Conservation (phyloP, 2,329 filamentous ascomycete genomes). For the Cladosporium sp. region DNA sequence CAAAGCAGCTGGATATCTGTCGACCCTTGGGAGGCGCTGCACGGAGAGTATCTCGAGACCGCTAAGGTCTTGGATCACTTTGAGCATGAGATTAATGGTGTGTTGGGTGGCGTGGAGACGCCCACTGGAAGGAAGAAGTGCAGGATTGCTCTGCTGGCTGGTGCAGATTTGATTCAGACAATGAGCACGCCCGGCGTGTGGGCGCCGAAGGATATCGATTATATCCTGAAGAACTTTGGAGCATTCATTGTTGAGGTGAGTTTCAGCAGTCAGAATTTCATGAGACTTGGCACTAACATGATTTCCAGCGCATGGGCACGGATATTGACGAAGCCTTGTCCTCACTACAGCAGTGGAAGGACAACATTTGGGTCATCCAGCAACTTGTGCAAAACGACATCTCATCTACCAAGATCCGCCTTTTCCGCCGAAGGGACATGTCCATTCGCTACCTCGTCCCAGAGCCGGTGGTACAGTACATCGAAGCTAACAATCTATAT, state of each 20-base stretch:
- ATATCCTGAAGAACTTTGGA: conserved; percentile 79
- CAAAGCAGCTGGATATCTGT: conserved; percentile 77
- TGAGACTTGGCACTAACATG: conserved; percentile 48
- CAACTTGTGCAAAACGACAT: conserved; percentile 86
- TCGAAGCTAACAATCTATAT: conserved; percentile 35
- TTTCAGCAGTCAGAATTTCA: neutral
- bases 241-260: conserved; percentile 65
- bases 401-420: conserved; percentile 74
- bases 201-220: conserved; percentile 78
- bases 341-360: conserved; percentile 74
- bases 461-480: conserved; percentile 62
- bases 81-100: conserved; percentile 79
- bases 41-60: conserved; percentile 81
- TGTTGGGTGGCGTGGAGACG: conserved; percentile 68
- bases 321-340: conserved; percentile 84
- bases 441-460: conserved; percentile 75
- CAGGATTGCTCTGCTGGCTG: conserved; percentile 76
- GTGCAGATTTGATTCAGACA: conserved; percentile 52
- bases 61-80: conserved; percentile 89
- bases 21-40: conserved; percentile 82
- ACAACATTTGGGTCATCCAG: conserved; percentile 83
- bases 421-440: conserved; percentile 75
- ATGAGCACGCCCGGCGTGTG: conserved; percentile 62
- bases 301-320: conserved; percentile 79
- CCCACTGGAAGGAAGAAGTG: conserved; percentile 65